Base-by-base conservation (phyloP, 2,329 filamentous ascomycete species). In the Colletotrichum camelliae region DNA sequence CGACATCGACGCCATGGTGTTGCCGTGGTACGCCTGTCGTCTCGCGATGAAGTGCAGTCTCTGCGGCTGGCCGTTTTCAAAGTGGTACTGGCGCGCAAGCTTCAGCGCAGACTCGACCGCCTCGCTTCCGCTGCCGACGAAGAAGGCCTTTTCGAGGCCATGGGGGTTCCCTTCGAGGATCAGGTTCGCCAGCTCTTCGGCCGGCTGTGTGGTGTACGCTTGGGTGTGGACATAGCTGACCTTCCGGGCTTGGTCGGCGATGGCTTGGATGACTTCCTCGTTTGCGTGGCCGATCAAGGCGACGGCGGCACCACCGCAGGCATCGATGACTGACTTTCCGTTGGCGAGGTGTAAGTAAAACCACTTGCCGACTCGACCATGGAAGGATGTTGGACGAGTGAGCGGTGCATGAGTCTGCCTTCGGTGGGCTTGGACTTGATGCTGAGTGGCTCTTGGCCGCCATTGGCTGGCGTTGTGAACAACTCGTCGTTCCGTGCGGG, bases 71-170 rank as follows among this genome's bases (percentile, higher is more conserved):
- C 82, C 81, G 5, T 80, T 80, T 65, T 89, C 87, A 21, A 84
- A 80, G 77, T 83, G 87, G 77, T 89, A 90, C 77, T 90, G 88
- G 9, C 85, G 80, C 0, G 87, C 87, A 5, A 89, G 79, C 77
- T 90, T 90, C 67, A 90, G 77, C 0, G 86, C 86, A 0, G 87
- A 83, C 74, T 90, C 88, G 10, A 86, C 83, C 0, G 88, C 88
- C 66, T 84, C 83, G 68, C 79, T 79, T 31, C 79, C 79, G 43
- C 77, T 79, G 58, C 75, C 58, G 37, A 78, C 76, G 33, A 80
- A 75, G 29, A 76, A 75, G 1, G 79, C 78, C 35, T 77, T 78
- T 16, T 76, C 67, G 21, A 79, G 67, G 1, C 75, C 72, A 12
- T 78, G 62, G 3, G 67, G 60, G 13, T 62, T 75, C 12, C 74